Base-by-base conservation (phyloP, 345 rosid species). In the Psidium guajava region DNA sequence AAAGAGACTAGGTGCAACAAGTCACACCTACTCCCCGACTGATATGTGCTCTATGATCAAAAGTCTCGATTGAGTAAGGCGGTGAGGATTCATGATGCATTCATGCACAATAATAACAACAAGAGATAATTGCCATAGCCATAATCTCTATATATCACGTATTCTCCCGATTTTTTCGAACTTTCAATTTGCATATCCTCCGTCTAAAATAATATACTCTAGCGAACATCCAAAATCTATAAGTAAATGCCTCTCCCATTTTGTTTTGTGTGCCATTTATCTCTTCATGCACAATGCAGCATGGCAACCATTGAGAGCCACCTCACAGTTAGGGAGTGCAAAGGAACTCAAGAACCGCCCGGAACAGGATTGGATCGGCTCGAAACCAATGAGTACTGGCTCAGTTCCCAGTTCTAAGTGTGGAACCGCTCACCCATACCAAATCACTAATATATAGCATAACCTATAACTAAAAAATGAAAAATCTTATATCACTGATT, bases 211-310 rank as follows among this genome's bases (percentile, higher is more conserved):
- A 8, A 32, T 16, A 1, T 8, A 64, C 75, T 32, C 47, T 32
- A 13, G 11, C 8, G 47, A 12, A 32, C 12, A 40, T 32, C 11
- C 11, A 69, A 32, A 32, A 18, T 16, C 44, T 16, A 16, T 64
- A 16, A 42, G 8, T 32, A 16, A 4, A 16, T 64, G 22, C 6
- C 24, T 32, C 6, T 32, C 24, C 12, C 75, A 1, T 22, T 64
- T 11, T 64, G 1, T 32, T 64, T 28, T 32, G 8, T 64, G 0
- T 32, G 8, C 12, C 75, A 32, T 16, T 16, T 32, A 3, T 2
- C 44, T 69, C 0, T 69, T 32, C 0, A 9, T 47, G 2, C 42
- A 8, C 6, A 0, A 0, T 18, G 40, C 5, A 18, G 4, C 2
- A 69, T 24, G 16, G 1, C 77, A 1, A 32, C 20, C 21, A 16